phyloP scores from a whole-genome alignment of 2,329 filamentous ascomycete genomes.

The Knufia petricola region DNA sequence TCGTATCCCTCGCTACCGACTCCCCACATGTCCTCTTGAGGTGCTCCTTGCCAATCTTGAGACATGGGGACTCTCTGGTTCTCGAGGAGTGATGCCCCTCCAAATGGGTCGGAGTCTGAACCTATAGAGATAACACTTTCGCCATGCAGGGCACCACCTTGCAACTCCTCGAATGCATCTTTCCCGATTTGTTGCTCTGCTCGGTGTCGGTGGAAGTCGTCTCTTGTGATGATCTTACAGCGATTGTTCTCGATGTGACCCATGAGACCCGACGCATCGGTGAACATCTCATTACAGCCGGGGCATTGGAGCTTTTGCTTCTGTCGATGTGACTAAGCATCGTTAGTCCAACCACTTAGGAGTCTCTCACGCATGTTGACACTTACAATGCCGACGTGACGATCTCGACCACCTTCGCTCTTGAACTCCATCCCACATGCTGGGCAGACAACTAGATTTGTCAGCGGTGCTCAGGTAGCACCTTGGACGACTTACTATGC shows the following conservation, averaged over 20 bases:
- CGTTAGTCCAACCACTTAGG: slow-evolving; percentile 6
- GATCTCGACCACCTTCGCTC: slow-evolving; percentile 41
- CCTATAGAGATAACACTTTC: not conserved
- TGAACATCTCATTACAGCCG: slow-evolving; percentile 40
- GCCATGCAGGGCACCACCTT: slow-evolving; percentile 2
- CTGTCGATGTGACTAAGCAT: slow-evolving; percentile 37
- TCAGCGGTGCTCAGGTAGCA: not conserved
- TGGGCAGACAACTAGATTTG: slow-evolving; percentile 38
- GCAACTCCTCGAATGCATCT: slow-evolving; percentile 17
- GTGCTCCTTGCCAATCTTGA: not conserved
- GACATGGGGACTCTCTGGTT: slow-evolving; percentile 10
- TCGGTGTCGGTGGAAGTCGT: slow-evolving; percentile 40
- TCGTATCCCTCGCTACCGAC: not conserved
- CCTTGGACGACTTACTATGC: slow-evolving; percentile 28
- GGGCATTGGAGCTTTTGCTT: slow-evolving; percentile 43
- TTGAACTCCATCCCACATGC: slow-evolving; percentile 49
- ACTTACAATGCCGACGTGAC: slow-evolving; percentile 44
- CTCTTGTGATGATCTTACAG: slow-evolving; percentile 36
- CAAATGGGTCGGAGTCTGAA: slow-evolving; percentile 2
- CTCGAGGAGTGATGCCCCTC: slow-evolving; percentile 4
- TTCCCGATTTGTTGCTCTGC: slow-evolving; percentile 42
- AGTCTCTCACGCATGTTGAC: not conserved
- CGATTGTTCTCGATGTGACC: slow-evolving; percentile 46
- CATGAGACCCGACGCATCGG: slow-evolving; percentile 40
- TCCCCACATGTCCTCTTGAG: not conserved